Conservation (phyloP, 768 basidiomycete genomes). For the Russula dissimulans region DNA sequence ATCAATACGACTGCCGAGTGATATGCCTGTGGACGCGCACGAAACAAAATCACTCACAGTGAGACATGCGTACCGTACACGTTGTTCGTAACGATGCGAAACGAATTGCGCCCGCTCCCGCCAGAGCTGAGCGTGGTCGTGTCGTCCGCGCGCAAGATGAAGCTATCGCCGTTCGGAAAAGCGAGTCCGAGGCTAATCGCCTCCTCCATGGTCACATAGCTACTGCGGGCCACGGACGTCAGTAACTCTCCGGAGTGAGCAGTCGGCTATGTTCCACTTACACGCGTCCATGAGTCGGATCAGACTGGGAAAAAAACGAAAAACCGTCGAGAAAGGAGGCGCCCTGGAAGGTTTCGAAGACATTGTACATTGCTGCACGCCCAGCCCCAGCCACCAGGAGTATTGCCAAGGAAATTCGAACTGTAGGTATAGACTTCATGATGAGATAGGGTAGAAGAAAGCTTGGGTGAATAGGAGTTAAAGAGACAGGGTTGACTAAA, state of each 20-base stretch:
- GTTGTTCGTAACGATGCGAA: slow-evolving; percentile 46
- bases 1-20: too few species aligned
- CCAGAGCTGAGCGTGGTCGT: slow-evolving; percentile 37
- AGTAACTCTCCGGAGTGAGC: background rate
- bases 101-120: slow-evolving; percentile 50
- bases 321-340: slow-evolving; percentile 45
- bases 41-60: slow-evolving; percentile 31
- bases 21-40: background rate
- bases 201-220: slow-evolving; percentile 38
- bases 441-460: background rate
- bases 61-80: slow-evolving; percentile 44
- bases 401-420: background rate
- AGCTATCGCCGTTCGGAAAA: slow-evolving; percentile 41
- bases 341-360: slow-evolving; percentile 38
- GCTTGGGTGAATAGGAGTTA: background rate
- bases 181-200: slow-evolving; percentile 49
- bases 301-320: slow-evolving; percentile 38
- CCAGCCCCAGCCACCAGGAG: slow-evolving; percentile 30
- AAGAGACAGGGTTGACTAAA: background rate
- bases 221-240: slow-evolving; percentile 20
- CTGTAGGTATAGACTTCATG: background rate
- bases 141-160: slow-evolving; percentile 48
- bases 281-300: slow-evolving; percentile 65
- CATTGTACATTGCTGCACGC: slow-evolving; percentile 38
- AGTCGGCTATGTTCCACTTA: slow-evolving; percentile 25